phyloP scores from a whole-genome alignment of 805 yeast species.

The Phaffomyces antillensis region DNA sequence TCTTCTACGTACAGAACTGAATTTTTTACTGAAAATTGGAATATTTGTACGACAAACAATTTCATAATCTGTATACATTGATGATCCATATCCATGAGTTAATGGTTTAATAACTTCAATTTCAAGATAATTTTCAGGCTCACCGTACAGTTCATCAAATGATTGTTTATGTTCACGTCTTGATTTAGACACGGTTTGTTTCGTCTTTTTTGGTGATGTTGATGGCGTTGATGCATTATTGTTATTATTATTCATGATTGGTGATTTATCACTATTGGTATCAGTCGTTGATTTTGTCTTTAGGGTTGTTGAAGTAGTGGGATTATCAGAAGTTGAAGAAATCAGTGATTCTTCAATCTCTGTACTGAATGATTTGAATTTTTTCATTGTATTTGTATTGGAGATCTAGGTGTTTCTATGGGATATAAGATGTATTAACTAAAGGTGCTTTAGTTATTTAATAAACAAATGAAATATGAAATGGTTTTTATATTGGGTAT shows the following conservation, averaged over 20 bases:
- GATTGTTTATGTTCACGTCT: slow-evolving; percentile 45
- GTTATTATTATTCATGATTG: not conserved
- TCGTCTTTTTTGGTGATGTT: not conserved
- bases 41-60: slow-evolving; percentile 84
- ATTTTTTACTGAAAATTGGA: slow-evolving; percentile 69
- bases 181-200: slow-evolving; percentile 7
- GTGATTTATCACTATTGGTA: not conserved
- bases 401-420: too few species aligned
- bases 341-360: slow-evolving; percentile 20
- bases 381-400: not conserved
- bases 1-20: slow-evolving; percentile 70
- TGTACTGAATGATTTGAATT: slow-evolving; percentile 24
- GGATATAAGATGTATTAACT: too few species aligned
- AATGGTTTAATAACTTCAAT: slow-evolving; percentile 78
- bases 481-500: too few species aligned
- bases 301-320: not conserved
- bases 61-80: slow-evolving; percentile 88
- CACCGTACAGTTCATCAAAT: slow-evolving; percentile 80
- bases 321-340: not conserved
- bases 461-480: too few species aligned
- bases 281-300: not conserved
- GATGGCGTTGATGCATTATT: not conserved
- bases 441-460: too few species aligned
- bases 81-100: slow-evolving; percentile 62
- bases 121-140: slow-evolving; percentile 90